phyloP scores from a whole-genome alignment of 805 yeast species.

The Metschnikowia koreensis region DNA sequence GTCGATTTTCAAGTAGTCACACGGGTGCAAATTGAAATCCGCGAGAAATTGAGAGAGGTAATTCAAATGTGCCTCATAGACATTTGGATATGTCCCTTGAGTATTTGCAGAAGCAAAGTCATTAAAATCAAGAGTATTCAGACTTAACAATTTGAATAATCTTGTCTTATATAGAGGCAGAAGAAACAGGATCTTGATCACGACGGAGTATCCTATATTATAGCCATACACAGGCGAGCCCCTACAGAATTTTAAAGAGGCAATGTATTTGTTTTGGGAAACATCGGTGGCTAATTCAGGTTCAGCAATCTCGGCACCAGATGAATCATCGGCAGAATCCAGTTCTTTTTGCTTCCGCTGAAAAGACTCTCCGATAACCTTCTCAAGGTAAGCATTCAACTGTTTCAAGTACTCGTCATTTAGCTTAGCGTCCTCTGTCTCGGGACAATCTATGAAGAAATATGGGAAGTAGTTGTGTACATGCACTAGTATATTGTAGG shows the following conservation, averaged over 20 bases:
- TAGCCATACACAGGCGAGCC: constrained; percentile 87
- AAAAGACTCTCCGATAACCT: constrained; percentile 38
- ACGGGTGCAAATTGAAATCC: constrained; percentile 82
- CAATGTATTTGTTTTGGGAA: constrained; percentile 42
- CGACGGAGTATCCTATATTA: constrained; percentile 59
- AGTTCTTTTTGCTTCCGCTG: constrained; percentile 17
- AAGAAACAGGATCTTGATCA: constrained; percentile 64
- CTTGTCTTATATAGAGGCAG: constrained; percentile 60
- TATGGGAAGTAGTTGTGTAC: constrained; percentile 87
- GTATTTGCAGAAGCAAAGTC: not conserved
- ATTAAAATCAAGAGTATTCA: constrained; percentile 15
- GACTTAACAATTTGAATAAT: constrained; percentile 47
- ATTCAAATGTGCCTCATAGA: constrained; percentile 80
- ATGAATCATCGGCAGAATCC: constrained; percentile 12
- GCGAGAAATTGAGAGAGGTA: constrained; percentile 70
- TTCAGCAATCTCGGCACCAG: constrained; percentile 10
- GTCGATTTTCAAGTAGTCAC: constrained; percentile 65
- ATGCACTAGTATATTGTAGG: constrained; percentile 50
- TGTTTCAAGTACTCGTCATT: constrained; percentile 32
- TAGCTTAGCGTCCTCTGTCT: constrained; percentile 21
- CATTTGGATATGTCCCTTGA: constrained; percentile 1
- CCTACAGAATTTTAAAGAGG: constrained; percentile 62
- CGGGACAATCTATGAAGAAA: constrained; percentile 62
- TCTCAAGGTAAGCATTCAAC: constrained; percentile 47
- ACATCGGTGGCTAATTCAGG: constrained; percentile 5